Evolutionary conservation across 805 yeast species (phyloP), one percentile per base, ranked within the genome.

Genomic region (Yarrowia yakushimensis): DNA sequence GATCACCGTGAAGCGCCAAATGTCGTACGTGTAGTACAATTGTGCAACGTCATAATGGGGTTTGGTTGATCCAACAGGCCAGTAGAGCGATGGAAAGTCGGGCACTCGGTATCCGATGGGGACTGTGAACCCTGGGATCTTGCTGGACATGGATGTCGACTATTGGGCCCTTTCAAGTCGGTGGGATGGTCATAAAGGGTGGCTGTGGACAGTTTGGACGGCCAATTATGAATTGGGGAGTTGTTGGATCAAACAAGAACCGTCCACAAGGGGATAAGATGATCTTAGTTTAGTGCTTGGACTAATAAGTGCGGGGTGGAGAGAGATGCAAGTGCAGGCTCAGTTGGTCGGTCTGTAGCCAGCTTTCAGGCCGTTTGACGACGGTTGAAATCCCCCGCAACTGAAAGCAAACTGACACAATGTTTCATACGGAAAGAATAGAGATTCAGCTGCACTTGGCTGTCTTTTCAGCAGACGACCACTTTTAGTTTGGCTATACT

Each of bases 51-150:
- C 72, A 69, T 78, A 84, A 17, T 69, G 65, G 1, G 43, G 45
- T 15, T 66, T 64, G 1, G 69, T 64, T 30, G 74, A 69, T 13
- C 74, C 72, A 11, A 82, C 66, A 0, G 96, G 96, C 88, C 91
- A 86, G 69, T 78, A 80, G 30, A 93, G 73, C 2, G 96, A 85
- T 3, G 98, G 98, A 69, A 92, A 93, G n/a, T 68, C 62, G 0
- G 98, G 98, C 0, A 85, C 78, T 12, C 77, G 75, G 73, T 93
- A 93, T 30, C 97, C 97, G 4, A 89, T 83, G 1, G 97, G 97
- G 0, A 85, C 78, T 15, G 18, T 45, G 52, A 45, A 18, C 8
- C 36, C 11, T 13, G 52, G 52, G 27, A 45, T 45, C 30, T 28
- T 18, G 22, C 20, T 10, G 34, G 52, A 28, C 52, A 45, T 45